Base-by-base conservation (phyloP, 805 yeast species). In the Suhomyces vadensis region DNA sequence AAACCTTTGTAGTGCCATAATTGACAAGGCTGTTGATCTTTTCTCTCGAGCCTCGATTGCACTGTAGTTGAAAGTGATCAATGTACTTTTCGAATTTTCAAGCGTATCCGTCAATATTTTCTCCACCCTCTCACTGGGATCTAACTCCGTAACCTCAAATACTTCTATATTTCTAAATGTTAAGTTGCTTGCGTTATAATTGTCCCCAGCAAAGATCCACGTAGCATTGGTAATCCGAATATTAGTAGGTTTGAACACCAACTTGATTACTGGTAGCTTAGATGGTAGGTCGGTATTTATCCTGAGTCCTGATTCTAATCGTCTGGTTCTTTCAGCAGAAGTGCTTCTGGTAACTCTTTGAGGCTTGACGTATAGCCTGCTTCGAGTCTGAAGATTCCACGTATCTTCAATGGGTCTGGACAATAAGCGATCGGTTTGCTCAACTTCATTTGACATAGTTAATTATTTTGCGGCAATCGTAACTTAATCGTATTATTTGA, bases 161-260 rank as follows among this genome's bases (percentile, higher is more conserved):
- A 9, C 9, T 29, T 29, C 17, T 5, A 29, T 16, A 20, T 20
- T 29, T 7, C 16, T 29, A 6, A 29, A 29, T 29, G 33, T 8
- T 8, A 29, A 20, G 33, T 16, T n/a, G 14, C 10, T 8, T 14
- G 8, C 11, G 9, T 17, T 17, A 9, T 17, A 13, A n/a, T 17
- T 9, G 33, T 8, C 14, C 16, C 16, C 9, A 14, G 14, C 20
- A 6, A 29, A 29, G 11, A 29, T 11, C 19, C 16, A 17, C 16
- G 33, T 20, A 4, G 33, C 33, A 16, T 29, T 29, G 11, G 33
- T 29, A 14, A 33, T 33, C 4, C 37, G 22, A 20, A 33, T 20
- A 17, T 33, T 20, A 14, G 37, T 33, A 23, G 37, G 37, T 23
- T 33, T 16, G 17, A 33, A 33, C n/a, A 33, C 24, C 37, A 33